Base-by-base conservation (phyloP, 108 stramenopile genomes). In the Fistulifera solaris region DNA sequence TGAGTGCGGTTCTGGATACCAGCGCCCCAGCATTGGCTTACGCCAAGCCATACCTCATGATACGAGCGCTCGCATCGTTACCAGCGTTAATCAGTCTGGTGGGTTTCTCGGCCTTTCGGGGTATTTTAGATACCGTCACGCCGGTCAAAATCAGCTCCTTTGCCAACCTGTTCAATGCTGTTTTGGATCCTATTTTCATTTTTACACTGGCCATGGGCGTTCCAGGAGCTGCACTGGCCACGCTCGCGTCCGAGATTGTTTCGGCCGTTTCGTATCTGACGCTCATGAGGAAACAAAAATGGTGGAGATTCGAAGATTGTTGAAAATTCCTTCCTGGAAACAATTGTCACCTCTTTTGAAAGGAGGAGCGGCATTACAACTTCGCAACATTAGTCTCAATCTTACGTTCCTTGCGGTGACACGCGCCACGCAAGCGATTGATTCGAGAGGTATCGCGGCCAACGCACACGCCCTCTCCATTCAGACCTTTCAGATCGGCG, bases 381-480 rank as follows among this genome's bases (percentile, higher is more conserved):
- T 90, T 48, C 85, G 93, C 45, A 85, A 87, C 42, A 56, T 90
- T 38, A 85, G 88, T 2, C 59, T 94, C 47, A 90, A 94, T 71
- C 46, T 86, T 14, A 86, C 85, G 0, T 88, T 94, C 59, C 56
- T 90, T 58, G 76, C 81, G 18, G 88, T 88, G 21, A 70, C 88
- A 14, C 63, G 93, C 18, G 82, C 81, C 4, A 84, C 87, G 19
- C 93, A 94, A 59, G 60, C 75, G 13, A 76, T 94, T 56, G 93
- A 94, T 55, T 16, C 75, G 19, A 76, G 75, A n/a, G 88, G 92
- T 7, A 83, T 84, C 22, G 85, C 85, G 8, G 85, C 89, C 22
- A 83, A 87, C 4, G 92, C 92, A 11, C 82, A 89, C 61, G 74
- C 88, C 18, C 80, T 94, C 62, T 75, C 88, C 0, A 89, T 90